These are phyloP conservation scores for Zopfia rhizophila DNA, from an alignment of 2,329 filamentous ascomycete genomes.

Conservation along the genomic window DNA sequence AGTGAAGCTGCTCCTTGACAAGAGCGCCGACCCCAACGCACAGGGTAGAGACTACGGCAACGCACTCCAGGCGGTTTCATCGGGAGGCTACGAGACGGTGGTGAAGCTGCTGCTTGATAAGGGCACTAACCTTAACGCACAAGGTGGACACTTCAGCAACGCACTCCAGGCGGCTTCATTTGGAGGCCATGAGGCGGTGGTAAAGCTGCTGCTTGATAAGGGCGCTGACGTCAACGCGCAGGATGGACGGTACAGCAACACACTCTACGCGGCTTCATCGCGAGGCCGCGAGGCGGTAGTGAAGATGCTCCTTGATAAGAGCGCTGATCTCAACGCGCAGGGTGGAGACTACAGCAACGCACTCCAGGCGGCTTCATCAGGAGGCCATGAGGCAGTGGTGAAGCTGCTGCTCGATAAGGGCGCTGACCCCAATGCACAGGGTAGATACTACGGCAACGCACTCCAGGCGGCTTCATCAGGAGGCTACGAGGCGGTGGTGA, in stretches of 20 bases:
- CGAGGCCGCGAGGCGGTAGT: not conserved
- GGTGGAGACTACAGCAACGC: too few species aligned
- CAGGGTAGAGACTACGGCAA: not conserved
- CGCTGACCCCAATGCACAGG: not conserved
- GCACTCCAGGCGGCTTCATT: conserved; percentile 5
- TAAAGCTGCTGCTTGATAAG: conserved; percentile 3
- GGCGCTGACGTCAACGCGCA: conserved; percentile 8
- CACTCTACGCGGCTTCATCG: not conserved
- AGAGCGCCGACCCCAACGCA: conserved; percentile 15
- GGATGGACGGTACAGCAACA: not conserved
- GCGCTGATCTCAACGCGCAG: conserved; percentile 1
- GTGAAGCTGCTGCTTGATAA: conserved; percentile 17
- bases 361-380: too few species aligned
- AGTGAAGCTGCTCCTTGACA: conserved; percentile 22
- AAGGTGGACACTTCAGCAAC: not conserved
- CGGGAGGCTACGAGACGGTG: conserved; percentile 16
- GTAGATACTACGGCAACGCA: too few species aligned
- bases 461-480: too few species aligned
- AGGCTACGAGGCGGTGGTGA: too few species aligned
- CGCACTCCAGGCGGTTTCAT: conserved; percentile 1
- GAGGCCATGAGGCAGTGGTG: too few species aligned
- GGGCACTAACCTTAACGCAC: conserved; percentile 8
- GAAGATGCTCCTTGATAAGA: conserved; percentile 7
- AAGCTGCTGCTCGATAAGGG: too few species aligned
- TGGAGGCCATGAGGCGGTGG: not conserved